Evolutionary conservation across 1,284 basidiomycete species (phyloP).

Genomic region (Sporisorium scitamineum): DNA sequence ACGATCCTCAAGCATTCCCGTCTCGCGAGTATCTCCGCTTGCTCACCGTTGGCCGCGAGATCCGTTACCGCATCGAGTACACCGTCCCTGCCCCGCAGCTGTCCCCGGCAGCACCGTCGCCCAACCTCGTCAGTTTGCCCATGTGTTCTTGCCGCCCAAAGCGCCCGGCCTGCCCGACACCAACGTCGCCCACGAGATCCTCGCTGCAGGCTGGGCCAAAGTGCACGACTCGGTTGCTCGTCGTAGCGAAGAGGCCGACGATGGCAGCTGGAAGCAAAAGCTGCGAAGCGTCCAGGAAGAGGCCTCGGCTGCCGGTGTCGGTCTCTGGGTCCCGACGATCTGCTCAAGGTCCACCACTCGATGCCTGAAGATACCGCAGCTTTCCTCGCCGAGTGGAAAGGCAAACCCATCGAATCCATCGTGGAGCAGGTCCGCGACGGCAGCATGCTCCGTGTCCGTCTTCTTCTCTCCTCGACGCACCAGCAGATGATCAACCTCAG

Average conservation of each 20-base stretch:
- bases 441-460: conserved; percentile 85
- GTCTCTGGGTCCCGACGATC: conserved; percentile 84
- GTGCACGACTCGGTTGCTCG: conserved; percentile 81
- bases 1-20: conserved; percentile 85
- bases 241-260: conserved; percentile 70
- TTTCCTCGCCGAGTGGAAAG: conserved; percentile 91
- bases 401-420: conserved; percentile 84
- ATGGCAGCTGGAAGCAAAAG: conserved; percentile 79
- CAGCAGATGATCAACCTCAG: conserved; percentile 83
- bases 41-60: conserved; percentile 87
- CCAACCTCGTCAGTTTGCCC: conserved; percentile 58
- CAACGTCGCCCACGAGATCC: conserved; percentile 76
- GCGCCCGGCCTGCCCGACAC: conserved; percentile 58
- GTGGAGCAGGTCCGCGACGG: conserved; percentile 96
- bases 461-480: conserved; percentile 85
- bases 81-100: conserved; percentile 76
- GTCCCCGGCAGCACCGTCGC: conserved; percentile 79
- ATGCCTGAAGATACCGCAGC: conserved; percentile 90
- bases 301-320: conserved; percentile 81
- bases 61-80: conserved; percentile 81
- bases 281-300: conserved; percentile 79
- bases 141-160: conserved; percentile 63
- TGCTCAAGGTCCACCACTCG: conserved; percentile 73
- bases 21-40: conserved; percentile 90
- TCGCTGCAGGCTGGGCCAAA: conserved; percentile 90